Evolutionary conservation across 257 asterid genomes (phyloP), one percentile per base, ranked within the genome.

Genomic region (Solanum pennellii): DNA sequence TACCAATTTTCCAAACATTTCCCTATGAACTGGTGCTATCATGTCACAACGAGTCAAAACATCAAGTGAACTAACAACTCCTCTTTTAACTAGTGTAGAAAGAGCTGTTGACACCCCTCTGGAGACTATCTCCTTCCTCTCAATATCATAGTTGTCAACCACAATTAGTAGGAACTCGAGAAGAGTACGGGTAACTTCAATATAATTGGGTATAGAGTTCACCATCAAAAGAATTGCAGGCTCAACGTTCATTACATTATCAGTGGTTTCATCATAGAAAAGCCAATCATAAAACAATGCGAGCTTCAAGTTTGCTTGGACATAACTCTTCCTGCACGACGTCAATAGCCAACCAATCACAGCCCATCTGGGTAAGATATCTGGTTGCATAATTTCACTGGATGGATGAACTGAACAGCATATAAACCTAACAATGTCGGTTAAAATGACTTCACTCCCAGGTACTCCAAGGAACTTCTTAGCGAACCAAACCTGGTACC

Each of bases 261-360:
- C 96, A 52, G 89, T 92, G 72, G 88, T 92, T 49, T 94, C 99
- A 89, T 93, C 93, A 89, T 93, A 95, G 93, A 95, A 95, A 86
- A 96, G 96, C 99, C 99, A 94, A 90, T 95, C 96, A 62, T 96
- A 95, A 86, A 96, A 92, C 92, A 96, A 91, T 3, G 98, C 97
- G 85, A 95, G 99, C 92, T 95, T 95, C 69, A 89, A 84, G 91
- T 95, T 96, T 39, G 99, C 97, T 87, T 91, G 92, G n/a, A 95
- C 89, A 86, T 94, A 88, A 88, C 87, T 89, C 89, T 89, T 93
- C 93, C 88, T 41, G 79, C 93, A 90, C 27, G 87, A 88, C 77
- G 85, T 93, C 75, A 96, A 92, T 59, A 96, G 72, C 99, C 98
- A 96, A 85, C 98, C 99, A 16, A 95, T 84, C 41, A 93, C 87